Conservation (phyloP, 768 basidiomycete genomes). For the Termitomyces sp. region DNA sequence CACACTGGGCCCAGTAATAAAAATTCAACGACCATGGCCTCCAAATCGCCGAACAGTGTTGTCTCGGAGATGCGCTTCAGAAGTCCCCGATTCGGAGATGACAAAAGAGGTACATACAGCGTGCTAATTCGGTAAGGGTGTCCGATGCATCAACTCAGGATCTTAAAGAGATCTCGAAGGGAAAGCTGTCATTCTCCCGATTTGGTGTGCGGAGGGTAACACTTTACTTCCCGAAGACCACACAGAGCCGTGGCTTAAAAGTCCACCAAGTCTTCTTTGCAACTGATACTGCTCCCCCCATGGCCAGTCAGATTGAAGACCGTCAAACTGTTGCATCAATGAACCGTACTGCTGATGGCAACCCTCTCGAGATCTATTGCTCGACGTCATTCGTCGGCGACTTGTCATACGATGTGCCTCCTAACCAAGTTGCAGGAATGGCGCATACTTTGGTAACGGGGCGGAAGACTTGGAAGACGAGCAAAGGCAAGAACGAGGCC, state of each 20-base stretch:
- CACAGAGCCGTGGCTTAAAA: constrained; percentile 10
- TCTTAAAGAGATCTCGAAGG: constrained; percentile 7
- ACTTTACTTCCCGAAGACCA: constrained; percentile 8
- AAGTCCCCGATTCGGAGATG: constrained; percentile 12
- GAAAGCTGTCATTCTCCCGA: constrained; percentile 3
- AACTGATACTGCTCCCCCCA: constrained; percentile 3
- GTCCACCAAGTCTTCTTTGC: not conserved
- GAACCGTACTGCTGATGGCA: constrained; percentile 3
- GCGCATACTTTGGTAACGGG: constrained; percentile 33
- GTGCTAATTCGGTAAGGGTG: constrained; percentile 3
- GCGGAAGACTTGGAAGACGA: constrained; percentile 55
- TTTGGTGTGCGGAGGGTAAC: constrained; percentile 8
- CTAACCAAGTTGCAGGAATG: constrained; percentile 8
- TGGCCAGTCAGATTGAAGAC: constrained; percentile 5
- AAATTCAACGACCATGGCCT: constrained; percentile 2
- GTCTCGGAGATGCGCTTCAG: constrained; percentile 9
- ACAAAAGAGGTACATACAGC: constrained; percentile 10
- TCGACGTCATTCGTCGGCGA: constrained; percentile 17
- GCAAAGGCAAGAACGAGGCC: constrained; percentile 45
- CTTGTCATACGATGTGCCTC: constrained; percentile 11
- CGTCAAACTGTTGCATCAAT: not conserved
- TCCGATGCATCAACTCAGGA: constrained; percentile 7
- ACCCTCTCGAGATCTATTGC: constrained; percentile 12
- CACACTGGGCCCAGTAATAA: constrained; percentile 2
- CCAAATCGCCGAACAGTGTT: constrained; percentile 6